Conservation (phyloP, 2,329 filamentous ascomycete species). For the Ceratocystis albifundus region DNA sequence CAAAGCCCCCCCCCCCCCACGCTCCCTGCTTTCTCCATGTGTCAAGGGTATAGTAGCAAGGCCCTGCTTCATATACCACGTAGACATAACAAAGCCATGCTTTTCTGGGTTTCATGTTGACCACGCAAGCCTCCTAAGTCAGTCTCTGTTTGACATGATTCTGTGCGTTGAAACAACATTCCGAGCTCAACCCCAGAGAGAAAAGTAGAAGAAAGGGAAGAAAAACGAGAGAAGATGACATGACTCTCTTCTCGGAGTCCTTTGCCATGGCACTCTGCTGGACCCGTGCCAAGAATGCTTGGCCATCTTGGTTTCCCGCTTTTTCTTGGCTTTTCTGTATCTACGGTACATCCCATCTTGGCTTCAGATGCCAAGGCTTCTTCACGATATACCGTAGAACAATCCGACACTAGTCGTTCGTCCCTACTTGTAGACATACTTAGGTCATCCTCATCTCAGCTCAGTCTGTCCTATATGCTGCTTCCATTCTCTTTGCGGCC, state of each 20-base stretch:
- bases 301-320: not conserved
- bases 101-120: not conserved
- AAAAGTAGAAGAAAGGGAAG: not conserved
- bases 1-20: no score
- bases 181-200: not conserved
- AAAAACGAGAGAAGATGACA: no score
- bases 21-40: no score
- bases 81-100: not conserved
- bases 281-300: not conserved
- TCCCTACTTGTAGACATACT: not conserved
- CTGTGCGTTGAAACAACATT: not conserved
- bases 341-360: not conserved
- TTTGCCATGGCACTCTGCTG: not conserved
- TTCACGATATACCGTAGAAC: not conserved
- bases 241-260: not conserved
- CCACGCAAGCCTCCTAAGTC: not conserved
- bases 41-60: no score
- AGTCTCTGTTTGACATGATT: not conserved
- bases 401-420: not conserved
- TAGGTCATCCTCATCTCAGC: not conserved
- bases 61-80: not conserved
- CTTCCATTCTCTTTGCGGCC: not conserved
- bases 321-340: not conserved
- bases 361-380: constrained; percentile 6
- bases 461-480: not conserved